phyloP scores from a whole-genome alignment of 2,329 filamentous ascomycete species.

The Botrytis deweyae region DNA sequence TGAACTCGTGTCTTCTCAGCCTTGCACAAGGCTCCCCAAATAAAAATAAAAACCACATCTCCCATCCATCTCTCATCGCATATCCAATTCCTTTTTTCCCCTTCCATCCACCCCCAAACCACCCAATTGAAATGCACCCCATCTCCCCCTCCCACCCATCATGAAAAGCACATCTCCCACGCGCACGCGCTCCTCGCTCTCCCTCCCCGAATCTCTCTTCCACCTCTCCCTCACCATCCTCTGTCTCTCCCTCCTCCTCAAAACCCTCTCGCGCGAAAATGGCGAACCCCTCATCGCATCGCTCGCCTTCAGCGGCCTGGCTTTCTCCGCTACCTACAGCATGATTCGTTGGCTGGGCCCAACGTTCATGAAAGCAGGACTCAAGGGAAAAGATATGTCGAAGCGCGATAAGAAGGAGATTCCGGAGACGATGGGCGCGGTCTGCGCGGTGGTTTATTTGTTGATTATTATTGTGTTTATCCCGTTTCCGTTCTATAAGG shows the following conservation, averaged over 20 bases:
- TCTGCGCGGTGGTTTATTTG: constrained; percentile 90
- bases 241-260: constrained; percentile 59
- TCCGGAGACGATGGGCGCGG: constrained; percentile 93
- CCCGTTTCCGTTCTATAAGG: constrained; percentile 96
- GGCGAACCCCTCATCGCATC: constrained; percentile 88
- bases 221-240: constrained; percentile 64
- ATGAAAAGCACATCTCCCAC: constrained; percentile 7
- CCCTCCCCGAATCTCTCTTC: constrained; percentile 50
- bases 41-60: constrained; percentile 12
- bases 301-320: constrained; percentile 79
- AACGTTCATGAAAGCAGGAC: constrained; percentile 81
- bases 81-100: neutral
- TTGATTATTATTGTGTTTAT: constrained; percentile 88
- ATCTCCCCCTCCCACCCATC: neutral
- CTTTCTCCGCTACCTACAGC: constrained; percentile 77
- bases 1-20: constrained; percentile 22
- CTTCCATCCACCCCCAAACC: neutral
- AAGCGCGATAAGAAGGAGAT: constrained; percentile 75
- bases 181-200: constrained; percentile 43
- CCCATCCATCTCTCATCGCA: too few relatives aligned
- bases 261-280: constrained; percentile 70
- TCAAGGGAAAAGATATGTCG: constrained; percentile 86
- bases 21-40: constrained; percentile 15
- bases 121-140: neutral
- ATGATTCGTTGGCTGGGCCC: constrained; percentile 92